Percentiles rank a stretch among this genome's conserved stretches.
Evolutionary conservation across 345 rosid species (phyloP).

Genomic region (Rhizophora mangle): DNA sequence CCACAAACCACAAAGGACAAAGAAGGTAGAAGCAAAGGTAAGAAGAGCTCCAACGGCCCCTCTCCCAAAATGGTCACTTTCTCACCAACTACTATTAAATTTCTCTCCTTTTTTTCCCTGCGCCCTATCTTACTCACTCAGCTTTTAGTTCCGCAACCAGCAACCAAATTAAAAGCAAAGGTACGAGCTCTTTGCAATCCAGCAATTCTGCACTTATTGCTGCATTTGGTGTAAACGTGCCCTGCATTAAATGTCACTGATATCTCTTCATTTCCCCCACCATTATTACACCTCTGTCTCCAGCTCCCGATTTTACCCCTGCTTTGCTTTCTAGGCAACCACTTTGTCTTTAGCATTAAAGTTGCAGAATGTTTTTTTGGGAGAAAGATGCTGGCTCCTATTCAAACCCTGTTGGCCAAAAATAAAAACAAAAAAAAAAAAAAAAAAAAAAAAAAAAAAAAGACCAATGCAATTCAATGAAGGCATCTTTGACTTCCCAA

Average conservation of each 20-base stretch:
- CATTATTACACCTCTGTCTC: slow-evolving; percentile 21
- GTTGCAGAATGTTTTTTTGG: slow-evolving; percentile 19
- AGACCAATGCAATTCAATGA: not conserved
- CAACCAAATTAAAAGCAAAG: slow-evolving; percentile 6
- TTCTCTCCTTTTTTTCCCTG: not conserved
- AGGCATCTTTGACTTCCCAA: slow-evolving; percentile 19
- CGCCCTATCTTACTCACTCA: not conserved
- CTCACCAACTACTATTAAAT: slow-evolving; percentile 21
- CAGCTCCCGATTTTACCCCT: slow-evolving; percentile 23
- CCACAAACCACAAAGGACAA: not conserved
- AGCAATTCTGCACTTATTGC: slow-evolving; percentile 32
- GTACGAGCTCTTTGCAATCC: not conserved
- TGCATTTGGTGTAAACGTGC: slow-evolving; percentile 31
- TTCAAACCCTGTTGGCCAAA: not conserved
- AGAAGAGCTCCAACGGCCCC: slow-evolving; percentile 13
- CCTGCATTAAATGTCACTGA: slow-evolving; percentile 44
- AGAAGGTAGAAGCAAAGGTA: not conserved
- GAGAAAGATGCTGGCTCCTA: not conserved
- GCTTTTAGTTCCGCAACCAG: not conserved
- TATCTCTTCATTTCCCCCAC: not conserved
- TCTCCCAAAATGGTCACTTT: slow-evolving; percentile 1
- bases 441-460: not conserved
- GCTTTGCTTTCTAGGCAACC: not conserved
- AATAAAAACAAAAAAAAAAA: not conserved
- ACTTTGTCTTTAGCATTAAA: not conserved